phyloP scores from a whole-genome alignment of 208 protist genomes.

The Phytomonas francai region DNA sequence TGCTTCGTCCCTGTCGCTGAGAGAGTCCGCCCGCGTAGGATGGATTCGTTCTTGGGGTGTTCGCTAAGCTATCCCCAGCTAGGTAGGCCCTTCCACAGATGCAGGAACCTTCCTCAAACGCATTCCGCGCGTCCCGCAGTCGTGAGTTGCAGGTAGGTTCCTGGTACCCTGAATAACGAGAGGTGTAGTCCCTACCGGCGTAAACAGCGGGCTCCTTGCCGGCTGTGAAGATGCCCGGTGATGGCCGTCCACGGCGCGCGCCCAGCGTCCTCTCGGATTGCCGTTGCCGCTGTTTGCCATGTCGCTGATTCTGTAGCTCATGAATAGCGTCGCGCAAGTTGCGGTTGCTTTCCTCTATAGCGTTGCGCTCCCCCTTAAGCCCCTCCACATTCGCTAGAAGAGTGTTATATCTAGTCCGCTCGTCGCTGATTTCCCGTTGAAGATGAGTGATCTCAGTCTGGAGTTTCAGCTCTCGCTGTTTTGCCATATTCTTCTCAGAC shows the following conservation, averaged over 20 bases:
- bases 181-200: not conserved
- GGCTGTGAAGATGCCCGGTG: not conserved
- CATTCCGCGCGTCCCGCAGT: conserved; percentile 65
- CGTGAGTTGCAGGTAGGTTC: conserved; percentile 84
- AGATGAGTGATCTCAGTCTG: conserved; percentile 47
- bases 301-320: conserved; percentile 29
- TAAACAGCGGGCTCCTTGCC: not conserved
- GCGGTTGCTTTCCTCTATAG: conserved; percentile 47
- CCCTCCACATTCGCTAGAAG: conserved; percentile 45
- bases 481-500: conserved; percentile 45
- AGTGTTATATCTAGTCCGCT: conserved; percentile 34
- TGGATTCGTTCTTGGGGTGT: not conserved
- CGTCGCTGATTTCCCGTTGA: conserved; percentile 44
- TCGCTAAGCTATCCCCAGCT: not conserved
- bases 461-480: conserved; percentile 53
- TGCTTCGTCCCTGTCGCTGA: not conserved
- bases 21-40: not conserved
- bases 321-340: conserved; percentile 64
- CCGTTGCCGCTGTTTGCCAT: conserved; percentile 16
- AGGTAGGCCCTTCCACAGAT: not conserved
- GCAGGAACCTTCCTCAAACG: conserved; percentile 21
- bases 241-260: too few relatives aligned
- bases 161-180: conserved; percentile 22
- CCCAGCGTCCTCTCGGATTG: not conserved
- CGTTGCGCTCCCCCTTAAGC: conserved; percentile 52